Percentiles rank a stretch among this genome's conserved stretches.
Conservation (phyloP, 352 stramenopile species). For the Phytophthora hybrid region DNA sequence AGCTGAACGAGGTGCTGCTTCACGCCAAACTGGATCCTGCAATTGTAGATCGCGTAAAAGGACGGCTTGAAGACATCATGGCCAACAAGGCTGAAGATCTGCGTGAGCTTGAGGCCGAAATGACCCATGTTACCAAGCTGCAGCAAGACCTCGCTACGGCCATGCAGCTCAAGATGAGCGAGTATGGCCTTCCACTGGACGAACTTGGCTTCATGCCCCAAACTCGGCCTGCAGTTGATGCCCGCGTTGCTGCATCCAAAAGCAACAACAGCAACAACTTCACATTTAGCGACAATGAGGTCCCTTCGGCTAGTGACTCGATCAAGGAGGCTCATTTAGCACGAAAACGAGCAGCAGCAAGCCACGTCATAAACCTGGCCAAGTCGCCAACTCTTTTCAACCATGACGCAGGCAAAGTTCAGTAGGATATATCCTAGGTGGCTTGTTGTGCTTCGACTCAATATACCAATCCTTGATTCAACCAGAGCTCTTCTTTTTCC, state of each 20-base stretch:
- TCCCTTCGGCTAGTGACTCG: constrained; percentile 2
- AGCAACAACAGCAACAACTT: constrained; percentile 43
- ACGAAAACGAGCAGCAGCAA: constrained; percentile 27
- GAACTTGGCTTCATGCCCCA: constrained; percentile 85
- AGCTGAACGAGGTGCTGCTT: constrained; percentile 92
- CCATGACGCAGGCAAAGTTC: constrained; percentile 21
- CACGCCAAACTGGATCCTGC: constrained; percentile 91
- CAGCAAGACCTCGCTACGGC: constrained; percentile 87
- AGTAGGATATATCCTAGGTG: not conserved
- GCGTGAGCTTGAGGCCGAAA: constrained; percentile 83
- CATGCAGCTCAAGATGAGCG: constrained; percentile 88
- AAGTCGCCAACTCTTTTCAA: constrained; percentile 18
- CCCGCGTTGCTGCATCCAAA: constrained; percentile 23
- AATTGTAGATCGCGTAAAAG: constrained; percentile 86
- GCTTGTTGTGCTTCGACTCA: not conserved
- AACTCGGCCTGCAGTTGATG: constrained; percentile 26
- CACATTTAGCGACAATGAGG: constrained; percentile 2
- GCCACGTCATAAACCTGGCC: constrained; percentile 14
- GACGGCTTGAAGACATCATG: constrained; percentile 91
- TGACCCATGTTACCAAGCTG: constrained; percentile 70
- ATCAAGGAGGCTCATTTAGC: constrained; percentile 29
- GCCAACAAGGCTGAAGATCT: constrained; percentile 88
- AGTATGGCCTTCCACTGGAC: constrained; percentile 91
- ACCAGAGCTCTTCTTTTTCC: not conserved
- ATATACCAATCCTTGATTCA: not conserved